Percentiles rank a stretch among this genome's conserved stretches.
Conservation (phyloP, 2,329 filamentous ascomycete species). For the Drechslerella coelobrocha region DNA sequence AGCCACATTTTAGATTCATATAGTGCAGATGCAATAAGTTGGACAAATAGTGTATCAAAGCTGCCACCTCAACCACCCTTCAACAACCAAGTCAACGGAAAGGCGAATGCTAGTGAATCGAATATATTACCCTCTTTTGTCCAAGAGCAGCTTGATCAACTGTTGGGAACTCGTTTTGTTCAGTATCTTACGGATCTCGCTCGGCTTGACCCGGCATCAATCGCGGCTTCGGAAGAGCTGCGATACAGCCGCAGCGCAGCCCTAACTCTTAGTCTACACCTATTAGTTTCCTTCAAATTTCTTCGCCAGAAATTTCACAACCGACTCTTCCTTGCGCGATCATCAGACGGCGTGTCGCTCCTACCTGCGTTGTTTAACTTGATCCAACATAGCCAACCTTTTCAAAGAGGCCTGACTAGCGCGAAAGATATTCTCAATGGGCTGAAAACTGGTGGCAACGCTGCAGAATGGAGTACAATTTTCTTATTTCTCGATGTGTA, state of each 20-base stretch:
- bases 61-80: background rate
- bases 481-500: slow-evolving; percentile 93
- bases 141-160: slow-evolving; percentile 25
- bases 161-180: slow-evolving; percentile 16
- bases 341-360: slow-evolving; percentile 11
- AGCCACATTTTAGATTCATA: slow-evolving; percentile 19
- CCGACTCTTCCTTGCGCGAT: slow-evolving; percentile 36
- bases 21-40: background rate
- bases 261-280: slow-evolving; percentile 25
- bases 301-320: slow-evolving; percentile 39
- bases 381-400: slow-evolving; percentile 18
- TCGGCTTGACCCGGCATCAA: background rate
- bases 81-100: background rate
- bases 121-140: slow-evolving; percentile 8
- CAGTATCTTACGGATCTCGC: slow-evolving; percentile 18
- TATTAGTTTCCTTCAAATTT: slow-evolving; percentile 26
- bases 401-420: slow-evolving; percentile 9
- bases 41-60: background rate
- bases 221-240: background rate
- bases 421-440: slow-evolving; percentile 23
- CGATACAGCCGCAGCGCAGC: background rate
- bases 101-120: background rate
- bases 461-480: slow-evolving; percentile 81
- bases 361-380: slow-evolving; percentile 15
- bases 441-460: slow-evolving; percentile 9